These are phyloP conservation scores for Pythium myriotylum DNA, from an alignment of 352 stramenopile genomes.

Conservation along the genomic window DNA sequence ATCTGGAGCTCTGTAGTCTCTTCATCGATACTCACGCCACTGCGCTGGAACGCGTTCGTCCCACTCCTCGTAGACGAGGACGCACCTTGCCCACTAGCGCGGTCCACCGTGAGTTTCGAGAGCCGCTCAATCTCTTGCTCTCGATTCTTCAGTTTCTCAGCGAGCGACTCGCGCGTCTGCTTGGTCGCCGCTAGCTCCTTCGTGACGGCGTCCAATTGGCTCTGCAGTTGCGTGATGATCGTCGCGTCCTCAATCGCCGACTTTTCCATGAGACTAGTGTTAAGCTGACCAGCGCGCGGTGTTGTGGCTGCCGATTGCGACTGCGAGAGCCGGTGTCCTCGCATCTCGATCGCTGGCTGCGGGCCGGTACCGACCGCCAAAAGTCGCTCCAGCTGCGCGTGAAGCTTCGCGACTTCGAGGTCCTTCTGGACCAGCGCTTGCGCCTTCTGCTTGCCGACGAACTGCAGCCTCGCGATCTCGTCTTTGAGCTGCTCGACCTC, in stretches of 20 bases:
- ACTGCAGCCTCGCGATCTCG: slow-evolving; percentile 72
- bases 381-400: slow-evolving; percentile 63
- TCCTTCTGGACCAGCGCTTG: slow-evolving; percentile 69
- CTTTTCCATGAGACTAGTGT: slow-evolving; percentile 16
- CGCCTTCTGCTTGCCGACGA: slow-evolving; percentile 58
- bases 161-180: slow-evolving; percentile 41
- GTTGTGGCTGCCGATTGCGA: slow-evolving; percentile 14
- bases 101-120: slow-evolving; percentile 46
- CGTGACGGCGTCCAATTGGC: slow-evolving; percentile 47
- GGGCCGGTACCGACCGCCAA: slow-evolving; percentile 35
- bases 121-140: slow-evolving; percentile 75
- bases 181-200: slow-evolving; percentile 50
- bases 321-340: slow-evolving; percentile 19
- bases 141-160: slow-evolving; percentile 56
- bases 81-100: background rate
- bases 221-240: slow-evolving; percentile 46
- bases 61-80: background rate
- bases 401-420: slow-evolving; percentile 60
- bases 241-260: slow-evolving; percentile 26
- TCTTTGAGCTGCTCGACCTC: slow-evolving; percentile 72
- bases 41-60: background rate
- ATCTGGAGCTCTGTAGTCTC: slow-evolving; percentile 63
- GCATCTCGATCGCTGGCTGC: slow-evolving; percentile 28
- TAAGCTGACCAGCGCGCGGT: background rate
- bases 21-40: slow-evolving; percentile 12